Percentiles rank a stretch among this genome's conserved stretches.
phyloP scores from a whole-genome alignment of 768 basidiomycete species.

The Trametes cinnabarina region DNA sequence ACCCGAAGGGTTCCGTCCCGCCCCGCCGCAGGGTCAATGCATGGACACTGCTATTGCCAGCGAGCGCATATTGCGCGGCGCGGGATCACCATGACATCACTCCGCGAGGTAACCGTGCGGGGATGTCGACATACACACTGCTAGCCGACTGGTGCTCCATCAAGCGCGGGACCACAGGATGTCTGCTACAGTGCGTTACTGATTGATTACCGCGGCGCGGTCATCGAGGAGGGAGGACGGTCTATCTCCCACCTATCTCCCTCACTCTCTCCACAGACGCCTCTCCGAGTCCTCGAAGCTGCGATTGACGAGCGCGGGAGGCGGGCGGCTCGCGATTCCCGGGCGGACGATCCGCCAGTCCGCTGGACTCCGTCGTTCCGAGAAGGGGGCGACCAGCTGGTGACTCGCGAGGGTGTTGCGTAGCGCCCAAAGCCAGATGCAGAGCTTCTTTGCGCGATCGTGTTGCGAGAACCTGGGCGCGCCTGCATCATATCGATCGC shows the following conservation, averaged over 20 bases:
- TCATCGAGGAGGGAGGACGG: conserved; percentile 7
- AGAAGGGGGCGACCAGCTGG: no score
- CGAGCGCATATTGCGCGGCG: conserved; percentile 13
- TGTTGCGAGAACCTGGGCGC: conserved; percentile 6
- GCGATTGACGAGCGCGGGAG: neutral
- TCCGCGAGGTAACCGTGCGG: conserved; percentile 1
- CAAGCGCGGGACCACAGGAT: neutral
- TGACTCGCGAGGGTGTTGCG: neutral
- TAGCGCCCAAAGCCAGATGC: neutral
- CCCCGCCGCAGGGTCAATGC: neutral
- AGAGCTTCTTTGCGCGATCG: conserved; percentile 15
- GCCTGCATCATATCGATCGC: conserved; percentile 15
- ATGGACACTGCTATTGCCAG: neutral
- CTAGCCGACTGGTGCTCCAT: neutral
- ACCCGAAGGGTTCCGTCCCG: neutral
- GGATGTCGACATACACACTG: neutral
- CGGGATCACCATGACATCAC: conserved; percentile 18
- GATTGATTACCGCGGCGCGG: conserved; percentile 17
- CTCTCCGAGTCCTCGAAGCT: neutral
- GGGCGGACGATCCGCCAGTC: neutral
- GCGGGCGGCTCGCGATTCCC: neutral
- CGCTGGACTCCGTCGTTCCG: neutral
- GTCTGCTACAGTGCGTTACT: conserved; percentile 1
- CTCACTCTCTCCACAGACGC: conserved; percentile 7
- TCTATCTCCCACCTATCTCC: conserved; percentile 22